phyloP scores from a whole-genome alignment of 345 rosid species.

The Bretschneidera sinensis region DNA sequence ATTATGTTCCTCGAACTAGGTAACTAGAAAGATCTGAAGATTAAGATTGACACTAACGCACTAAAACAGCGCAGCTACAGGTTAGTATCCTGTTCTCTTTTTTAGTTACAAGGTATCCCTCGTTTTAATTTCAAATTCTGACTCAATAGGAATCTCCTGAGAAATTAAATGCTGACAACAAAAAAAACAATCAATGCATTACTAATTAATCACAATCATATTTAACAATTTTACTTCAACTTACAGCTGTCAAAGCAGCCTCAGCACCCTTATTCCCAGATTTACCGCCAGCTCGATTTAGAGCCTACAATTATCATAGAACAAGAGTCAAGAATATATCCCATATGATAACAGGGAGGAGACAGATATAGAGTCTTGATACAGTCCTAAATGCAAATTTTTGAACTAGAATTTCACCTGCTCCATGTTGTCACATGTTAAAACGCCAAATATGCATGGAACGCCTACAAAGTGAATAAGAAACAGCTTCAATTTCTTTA shows the following conservation, averaged over 20 bases:
- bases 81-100: no score
- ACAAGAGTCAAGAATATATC: constrained; percentile 4
- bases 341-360: no score
- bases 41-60: no score
- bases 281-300: constrained; percentile 96
- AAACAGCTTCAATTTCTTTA: constrained; percentile 1
- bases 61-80: no score
- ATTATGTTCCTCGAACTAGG: no score
- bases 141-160: no score
- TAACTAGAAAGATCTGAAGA: no score
- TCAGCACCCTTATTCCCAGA: constrained; percentile 94
- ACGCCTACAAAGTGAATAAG: constrained; percentile 50
- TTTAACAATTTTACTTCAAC: constrained; percentile 21
- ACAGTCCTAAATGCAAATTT: constrained; percentile 9
- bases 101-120: no score
- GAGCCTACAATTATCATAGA: constrained; percentile 46
- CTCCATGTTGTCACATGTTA: constrained; percentile 97
- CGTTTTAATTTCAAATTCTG: no score
- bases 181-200: no score
- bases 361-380: neutral
- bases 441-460: constrained; percentile 93
- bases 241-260: constrained; percentile 88
- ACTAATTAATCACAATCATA: no score
- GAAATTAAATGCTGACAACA: no score
- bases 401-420: constrained; percentile 47